Conservation (phyloP, 805 yeast species). For the Monosporozyma siamensis region DNA sequence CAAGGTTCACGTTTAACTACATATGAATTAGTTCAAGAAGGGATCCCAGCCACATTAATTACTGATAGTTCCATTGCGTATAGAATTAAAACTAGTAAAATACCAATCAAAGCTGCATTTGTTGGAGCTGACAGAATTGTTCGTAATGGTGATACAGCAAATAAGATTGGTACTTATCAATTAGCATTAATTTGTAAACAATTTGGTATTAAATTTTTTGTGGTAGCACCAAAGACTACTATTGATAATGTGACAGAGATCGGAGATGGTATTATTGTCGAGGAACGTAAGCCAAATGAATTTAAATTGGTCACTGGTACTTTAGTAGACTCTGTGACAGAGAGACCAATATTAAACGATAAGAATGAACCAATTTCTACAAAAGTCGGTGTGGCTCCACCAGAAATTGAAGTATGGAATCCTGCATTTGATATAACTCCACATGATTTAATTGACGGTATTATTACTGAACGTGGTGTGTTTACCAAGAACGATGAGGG, state of each 20-base stretch:
- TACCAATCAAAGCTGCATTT: conserved; percentile 79
- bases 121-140: conserved; percentile 96
- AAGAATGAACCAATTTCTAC: conserved; percentile 30
- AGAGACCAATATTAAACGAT: conserved; percentile 18
- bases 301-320: conserved; percentile 71
- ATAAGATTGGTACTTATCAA: conserved; percentile 92
- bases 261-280: conserved; percentile 76
- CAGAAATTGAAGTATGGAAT: conserved; percentile 82
- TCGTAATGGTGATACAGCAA: conserved; percentile 89
- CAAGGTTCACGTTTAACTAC: conserved; percentile 94
- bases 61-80: conserved; percentile 91
- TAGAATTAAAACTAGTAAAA: conserved; percentile 36
- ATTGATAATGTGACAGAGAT: conserved; percentile 57
- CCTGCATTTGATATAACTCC: conserved; percentile 96
- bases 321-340: conserved; percentile 30
- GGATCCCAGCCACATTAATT: conserved; percentile 78
- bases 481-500: conserved; percentile 44
- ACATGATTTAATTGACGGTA: conserved; percentile 69
- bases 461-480: conserved; percentile 73
- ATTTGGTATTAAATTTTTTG: conserved; percentile 68
- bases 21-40: conserved; percentile 76
- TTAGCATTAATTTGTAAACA: conserved; percentile 62
- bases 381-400: conserved; percentile 75
- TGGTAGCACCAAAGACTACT: conserved; percentile 93
- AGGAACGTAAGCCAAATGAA: conserved; percentile 77